These are phyloP conservation scores for Atkinsonella hypoxylon DNA, from an alignment of 2,329 filamentous ascomycete species.

Conservation along the genomic window DNA sequence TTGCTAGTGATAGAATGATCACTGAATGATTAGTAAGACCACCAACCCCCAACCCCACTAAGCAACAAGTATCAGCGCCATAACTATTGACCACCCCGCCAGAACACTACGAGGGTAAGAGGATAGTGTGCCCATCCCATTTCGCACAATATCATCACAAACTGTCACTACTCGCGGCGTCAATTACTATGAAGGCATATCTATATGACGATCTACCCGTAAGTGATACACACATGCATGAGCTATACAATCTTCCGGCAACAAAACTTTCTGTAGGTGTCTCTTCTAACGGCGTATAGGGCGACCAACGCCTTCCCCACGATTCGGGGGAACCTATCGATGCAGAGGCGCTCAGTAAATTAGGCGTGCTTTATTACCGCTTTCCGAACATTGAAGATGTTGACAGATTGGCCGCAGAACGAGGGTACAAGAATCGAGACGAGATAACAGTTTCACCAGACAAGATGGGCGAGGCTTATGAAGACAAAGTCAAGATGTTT, in stretches of 20 bases:
- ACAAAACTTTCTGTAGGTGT: background rate
- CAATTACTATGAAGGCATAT: slow-evolving; percentile 41
- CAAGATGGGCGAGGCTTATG: slow-evolving; percentile 77
- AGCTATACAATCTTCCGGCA: background rate
- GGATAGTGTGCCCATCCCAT: background rate
- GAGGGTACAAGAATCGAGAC: slow-evolving; percentile 89
- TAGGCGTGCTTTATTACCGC: slow-evolving; percentile 73
- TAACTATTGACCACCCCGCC: no score
- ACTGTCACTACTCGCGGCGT: background rate
- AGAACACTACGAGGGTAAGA: no score
- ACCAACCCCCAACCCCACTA: background rate
- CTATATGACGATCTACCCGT: slow-evolving; percentile 44
- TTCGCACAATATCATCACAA: background rate
- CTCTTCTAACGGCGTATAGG: slow-evolving; percentile 36
- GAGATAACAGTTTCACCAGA: slow-evolving; percentile 79
- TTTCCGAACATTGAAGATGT: slow-evolving; percentile 55
- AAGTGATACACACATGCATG: slow-evolving; percentile 15
- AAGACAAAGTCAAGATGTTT: slow-evolving; percentile 87
- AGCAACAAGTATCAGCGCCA: background rate
- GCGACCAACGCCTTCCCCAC: slow-evolving; percentile 86
- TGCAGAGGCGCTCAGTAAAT: slow-evolving; percentile 50
- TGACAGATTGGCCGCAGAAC: slow-evolving; percentile 58
- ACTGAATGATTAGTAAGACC: background rate
- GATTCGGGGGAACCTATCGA: slow-evolving; percentile 65
- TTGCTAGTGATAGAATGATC: background rate